A percentile compares a stretch with the other conserved stretches of the same genome.
phyloP scores from a whole-genome alignment of 495 filamentous ascomycete species.

The Penicillium bialowiezense region DNA sequence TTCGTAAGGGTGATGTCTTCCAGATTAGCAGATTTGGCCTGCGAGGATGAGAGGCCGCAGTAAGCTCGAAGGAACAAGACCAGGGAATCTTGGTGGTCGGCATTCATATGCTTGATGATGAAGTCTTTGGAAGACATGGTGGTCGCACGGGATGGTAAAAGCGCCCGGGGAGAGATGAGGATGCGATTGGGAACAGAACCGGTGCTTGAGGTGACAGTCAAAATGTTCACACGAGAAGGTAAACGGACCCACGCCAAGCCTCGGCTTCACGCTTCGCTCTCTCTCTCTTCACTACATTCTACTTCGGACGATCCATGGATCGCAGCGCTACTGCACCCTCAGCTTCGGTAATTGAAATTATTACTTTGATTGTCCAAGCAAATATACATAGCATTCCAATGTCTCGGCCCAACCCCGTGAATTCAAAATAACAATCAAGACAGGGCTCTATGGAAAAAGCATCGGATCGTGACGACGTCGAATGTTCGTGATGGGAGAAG shows the following conservation, averaged over 20 bases:
- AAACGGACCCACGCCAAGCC: not conserved
- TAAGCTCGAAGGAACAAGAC: conserved; percentile 64
- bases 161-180: not conserved
- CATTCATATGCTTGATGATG: conserved; percentile 79
- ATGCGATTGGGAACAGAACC: not conserved
- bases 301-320: not conserved
- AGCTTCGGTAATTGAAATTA: not conserved
- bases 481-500: not conserved
- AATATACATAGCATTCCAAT: conserved; percentile 5
- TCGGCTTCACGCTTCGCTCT: not conserved
- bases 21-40: conserved; percentile 51
- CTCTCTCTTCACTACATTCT: not conserved
- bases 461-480: conserved; percentile 9
- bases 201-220: not conserved
- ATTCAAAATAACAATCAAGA: conserved; percentile 2
- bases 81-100: conserved; percentile 66
- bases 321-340: too few relatives aligned
- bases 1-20: conserved; percentile 56
- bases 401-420: not conserved
- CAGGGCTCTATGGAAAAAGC: conserved; percentile 8
- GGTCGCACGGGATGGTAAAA: not conserved
- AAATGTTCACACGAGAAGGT: not conserved
- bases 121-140: conserved; percentile 49
- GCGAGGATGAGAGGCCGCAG: conserved; percentile 43
- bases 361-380: not conserved